Evolutionary conservation across 495 filamentous ascomycete genomes (phyloP).

Genomic region (Mycothermus thermophilus): DNA sequence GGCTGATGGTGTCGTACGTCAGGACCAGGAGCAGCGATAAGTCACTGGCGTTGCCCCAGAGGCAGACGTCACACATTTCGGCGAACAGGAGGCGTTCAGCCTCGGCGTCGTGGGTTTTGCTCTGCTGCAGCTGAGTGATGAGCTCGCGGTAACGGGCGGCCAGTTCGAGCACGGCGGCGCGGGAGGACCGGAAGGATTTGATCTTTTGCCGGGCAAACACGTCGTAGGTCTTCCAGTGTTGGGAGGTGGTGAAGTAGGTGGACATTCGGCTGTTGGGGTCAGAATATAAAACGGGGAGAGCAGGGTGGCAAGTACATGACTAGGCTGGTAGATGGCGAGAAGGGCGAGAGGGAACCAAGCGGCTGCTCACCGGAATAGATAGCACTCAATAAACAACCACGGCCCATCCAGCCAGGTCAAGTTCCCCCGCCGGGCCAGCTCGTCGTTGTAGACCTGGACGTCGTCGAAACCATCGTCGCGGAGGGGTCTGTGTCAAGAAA

Average conservation of each 20-base stretch:
- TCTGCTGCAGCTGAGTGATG: constrained; percentile 48
- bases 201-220: constrained; percentile 87
- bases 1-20: constrained; percentile 91
- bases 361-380: constrained; percentile 58
- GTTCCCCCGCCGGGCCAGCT: constrained; percentile 60
- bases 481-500: constrained; percentile 50
- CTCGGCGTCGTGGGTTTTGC: constrained; percentile 39
- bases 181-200: constrained; percentile 82
- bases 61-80: constrained; percentile 93
- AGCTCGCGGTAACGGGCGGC: constrained; percentile 73
- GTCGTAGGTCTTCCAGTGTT: constrained; percentile 84
- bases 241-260: constrained; percentile 61
- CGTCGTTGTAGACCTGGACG: constrained; percentile 70
- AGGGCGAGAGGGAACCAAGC: not conserved
- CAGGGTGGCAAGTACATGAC: not conserved
- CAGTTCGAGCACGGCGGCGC: constrained; percentile 80
- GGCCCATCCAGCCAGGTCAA: constrained; percentile 69
- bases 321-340: not conserved
- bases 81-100: constrained; percentile 67
- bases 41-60: constrained; percentile 97
- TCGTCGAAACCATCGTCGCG: constrained; percentile 68
- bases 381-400: constrained; percentile 91
- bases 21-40: constrained; percentile 80
- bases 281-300: too few relatives aligned
- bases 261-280: constrained; percentile 46